Conservation (phyloP, 108 stramenopile genomes). For the Nitzschia inconspicua region DNA sequence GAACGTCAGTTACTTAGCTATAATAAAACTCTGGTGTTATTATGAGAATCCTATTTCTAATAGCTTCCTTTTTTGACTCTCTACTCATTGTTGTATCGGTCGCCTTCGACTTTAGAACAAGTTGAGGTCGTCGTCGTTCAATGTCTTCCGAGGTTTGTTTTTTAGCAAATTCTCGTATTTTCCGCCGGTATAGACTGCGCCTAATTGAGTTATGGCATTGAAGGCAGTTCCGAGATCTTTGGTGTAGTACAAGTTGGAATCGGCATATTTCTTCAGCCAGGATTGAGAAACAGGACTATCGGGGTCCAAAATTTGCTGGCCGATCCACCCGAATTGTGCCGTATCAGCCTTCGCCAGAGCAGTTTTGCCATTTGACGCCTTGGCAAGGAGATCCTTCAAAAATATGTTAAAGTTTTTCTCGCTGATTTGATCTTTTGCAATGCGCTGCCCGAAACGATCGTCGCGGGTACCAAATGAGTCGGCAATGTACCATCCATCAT, state of each 20-base stretch:
- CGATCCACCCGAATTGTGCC: slow-evolving; percentile 43
- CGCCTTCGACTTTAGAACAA: slow-evolving; percentile 31
- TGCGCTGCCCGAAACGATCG: slow-evolving; percentile 66
- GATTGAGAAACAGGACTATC: slow-evolving; percentile 60
- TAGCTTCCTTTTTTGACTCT: too few species aligned
- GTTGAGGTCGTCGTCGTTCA: slow-evolving; percentile 74
- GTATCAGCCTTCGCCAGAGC: slow-evolving; percentile 6
- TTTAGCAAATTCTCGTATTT: slow-evolving; percentile 86
- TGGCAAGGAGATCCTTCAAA: slow-evolving; percentile 32
- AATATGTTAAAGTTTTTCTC: slow-evolving; percentile 69
- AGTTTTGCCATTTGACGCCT: slow-evolving; percentile 5
- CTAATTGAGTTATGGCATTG: slow-evolving; percentile 80
- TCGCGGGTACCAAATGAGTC: slow-evolving; percentile 81
- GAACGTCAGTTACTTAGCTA: too few species aligned
- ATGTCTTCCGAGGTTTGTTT: slow-evolving; percentile 70
- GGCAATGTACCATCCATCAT: slow-evolving; percentile 88
- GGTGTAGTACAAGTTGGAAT: slow-evolving; percentile 58
- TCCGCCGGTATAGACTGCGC: slow-evolving; percentile 82
- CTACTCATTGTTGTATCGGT: neutral
- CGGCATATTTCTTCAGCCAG: slow-evolving; percentile 80
- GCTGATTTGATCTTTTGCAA: slow-evolving; percentile 41
- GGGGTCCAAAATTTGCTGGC: slow-evolving; percentile 24
- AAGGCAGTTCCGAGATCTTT: slow-evolving; percentile 78
- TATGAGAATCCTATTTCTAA: too few species aligned
- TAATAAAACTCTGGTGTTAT: too few species aligned